Evolutionary conservation across 768 basidiomycete genomes (phyloP), one percentile per base, ranked within the genome.

Genomic region (Mycena galericulata): DNA sequence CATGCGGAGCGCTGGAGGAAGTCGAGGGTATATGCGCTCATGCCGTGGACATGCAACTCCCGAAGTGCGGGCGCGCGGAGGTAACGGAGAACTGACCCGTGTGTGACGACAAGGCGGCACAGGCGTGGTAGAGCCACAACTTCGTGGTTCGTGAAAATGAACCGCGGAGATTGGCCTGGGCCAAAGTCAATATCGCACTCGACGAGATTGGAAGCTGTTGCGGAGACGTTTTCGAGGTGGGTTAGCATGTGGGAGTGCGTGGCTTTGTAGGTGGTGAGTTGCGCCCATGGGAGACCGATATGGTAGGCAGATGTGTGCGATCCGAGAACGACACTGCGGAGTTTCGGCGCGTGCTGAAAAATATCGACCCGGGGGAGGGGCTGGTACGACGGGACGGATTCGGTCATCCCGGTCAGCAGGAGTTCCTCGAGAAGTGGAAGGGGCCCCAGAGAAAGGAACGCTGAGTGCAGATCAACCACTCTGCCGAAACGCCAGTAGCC

Each of bases 221-320:
- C 43, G 29, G 61, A 36, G 9, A 62, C 38, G 22, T 30, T 27
- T 11, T 4, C 27, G 29, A 62, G 17, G 29, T 53, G 61, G 8
- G 14, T 62, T 4, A 4, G 12, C 0, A 12, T n/a, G 22, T 15
- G 15, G 27, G 7, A 22, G 18, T 62, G 45, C 4, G 50, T 32
- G 1, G 38, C 61, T 26, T 62, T 53, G 38, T 53, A 62, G 9
- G 51, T 45, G 4, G 50, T 45, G n/a, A 54, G 6, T 9, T 62
- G 61, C 27, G 3, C n/a, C 61, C 61, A 62, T 3, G 61, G 61
- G 11, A 62, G 30, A 9, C 24, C 14, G n/a, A 32, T 62, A 3
- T 30, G 22, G 2, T 4, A 9, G 15, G 41, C 3, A 15, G 49
- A 43, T 1, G 12, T 3, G 2, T 1, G 27, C 15, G 7, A 12